phyloP scores from a whole-genome alignment of 768 basidiomycete genomes.

The Amanita fuliginea region DNA sequence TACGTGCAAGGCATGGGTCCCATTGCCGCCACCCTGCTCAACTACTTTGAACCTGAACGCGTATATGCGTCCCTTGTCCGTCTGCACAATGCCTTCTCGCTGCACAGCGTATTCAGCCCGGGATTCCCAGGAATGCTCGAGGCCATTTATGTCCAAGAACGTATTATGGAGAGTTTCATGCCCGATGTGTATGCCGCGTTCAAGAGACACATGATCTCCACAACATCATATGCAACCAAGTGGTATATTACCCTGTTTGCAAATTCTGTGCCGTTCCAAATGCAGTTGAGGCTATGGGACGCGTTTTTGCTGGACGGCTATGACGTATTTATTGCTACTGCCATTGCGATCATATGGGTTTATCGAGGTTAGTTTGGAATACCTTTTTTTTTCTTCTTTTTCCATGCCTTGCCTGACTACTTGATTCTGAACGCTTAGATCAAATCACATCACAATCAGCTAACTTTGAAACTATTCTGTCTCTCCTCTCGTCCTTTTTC shows the following conservation, averaged over 20 bases:
- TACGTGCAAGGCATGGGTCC: constrained; percentile 99
- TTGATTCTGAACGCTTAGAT: constrained; percentile 33
- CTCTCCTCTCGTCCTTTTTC: constrained; percentile 88
- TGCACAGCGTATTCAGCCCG: constrained; percentile 84
- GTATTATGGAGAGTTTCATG: constrained; percentile 77
- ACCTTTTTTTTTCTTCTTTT: too few species aligned
- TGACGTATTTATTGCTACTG: constrained; percentile 79
- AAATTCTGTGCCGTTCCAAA: constrained; percentile 92
- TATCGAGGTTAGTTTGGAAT: constrained; percentile 55
- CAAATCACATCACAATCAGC: constrained; percentile 73
- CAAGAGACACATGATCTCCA: constrained; percentile 81
- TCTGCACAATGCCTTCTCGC: constrained; percentile 79
- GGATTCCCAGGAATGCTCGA: constrained; percentile 96
- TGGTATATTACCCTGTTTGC: constrained; percentile 99
- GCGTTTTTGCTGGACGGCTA: constrained; percentile 84
- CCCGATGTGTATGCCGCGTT: constrained; percentile 84
- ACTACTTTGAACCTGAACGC: constrained; percentile 86
- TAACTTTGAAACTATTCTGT: constrained; percentile 86
- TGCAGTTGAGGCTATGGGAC: constrained; percentile 92
- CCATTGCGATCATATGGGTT: constrained; percentile 84
- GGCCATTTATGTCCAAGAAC: constrained; percentile 93
- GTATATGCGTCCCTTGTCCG: constrained; percentile 77
- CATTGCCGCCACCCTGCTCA: constrained; percentile 87
- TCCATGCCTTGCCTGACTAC: background rate
- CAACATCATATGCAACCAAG: constrained; percentile 93